Percentiles rank a stretch among this genome's conserved stretches.
Evolutionary conservation across 2,329 filamentous ascomycete species (phyloP).

Genomic region (Diaporthe amygdali): DNA sequence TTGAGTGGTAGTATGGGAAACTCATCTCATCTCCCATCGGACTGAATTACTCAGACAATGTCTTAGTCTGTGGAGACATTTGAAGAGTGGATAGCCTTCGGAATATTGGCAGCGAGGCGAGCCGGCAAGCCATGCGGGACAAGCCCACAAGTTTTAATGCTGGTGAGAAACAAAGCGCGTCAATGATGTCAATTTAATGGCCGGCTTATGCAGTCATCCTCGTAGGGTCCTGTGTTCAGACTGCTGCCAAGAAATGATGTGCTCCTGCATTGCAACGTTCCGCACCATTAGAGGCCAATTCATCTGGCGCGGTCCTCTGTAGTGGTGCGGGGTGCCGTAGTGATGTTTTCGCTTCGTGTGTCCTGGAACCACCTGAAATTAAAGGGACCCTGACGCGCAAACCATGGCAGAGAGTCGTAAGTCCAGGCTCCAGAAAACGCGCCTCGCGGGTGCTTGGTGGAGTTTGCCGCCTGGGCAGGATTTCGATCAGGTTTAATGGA

Average conservation of each 20-base stretch:
- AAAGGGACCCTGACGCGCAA: background rate
- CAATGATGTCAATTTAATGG: constrained; percentile 7
- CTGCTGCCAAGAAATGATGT: constrained; percentile 8
- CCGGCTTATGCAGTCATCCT: constrained; percentile 11
- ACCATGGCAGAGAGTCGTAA: background rate
- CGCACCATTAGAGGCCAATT: background rate
- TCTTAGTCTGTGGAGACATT: background rate
- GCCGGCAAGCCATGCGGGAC: background rate
- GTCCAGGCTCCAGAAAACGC: background rate
- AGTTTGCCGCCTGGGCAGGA: background rate
- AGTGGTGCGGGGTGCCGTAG: background rate
- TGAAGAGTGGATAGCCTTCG: background rate
- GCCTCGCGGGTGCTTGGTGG: background rate
- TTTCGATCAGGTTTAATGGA: background rate
- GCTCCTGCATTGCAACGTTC: constrained; percentile 4
- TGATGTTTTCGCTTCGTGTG: background rate
- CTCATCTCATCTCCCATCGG: constrained; percentile 9
- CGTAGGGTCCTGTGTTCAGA: background rate
- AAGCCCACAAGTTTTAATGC: background rate
- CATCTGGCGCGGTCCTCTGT: background rate
- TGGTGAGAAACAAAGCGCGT: background rate
- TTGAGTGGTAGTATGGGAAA: background rate
- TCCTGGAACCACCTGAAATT: background rate
- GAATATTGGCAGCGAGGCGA: background rate
- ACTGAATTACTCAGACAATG: background rate